Evolutionary conservation across 352 stramenopile species (phyloP).

Genomic region (Globisporangium polare): DNA sequence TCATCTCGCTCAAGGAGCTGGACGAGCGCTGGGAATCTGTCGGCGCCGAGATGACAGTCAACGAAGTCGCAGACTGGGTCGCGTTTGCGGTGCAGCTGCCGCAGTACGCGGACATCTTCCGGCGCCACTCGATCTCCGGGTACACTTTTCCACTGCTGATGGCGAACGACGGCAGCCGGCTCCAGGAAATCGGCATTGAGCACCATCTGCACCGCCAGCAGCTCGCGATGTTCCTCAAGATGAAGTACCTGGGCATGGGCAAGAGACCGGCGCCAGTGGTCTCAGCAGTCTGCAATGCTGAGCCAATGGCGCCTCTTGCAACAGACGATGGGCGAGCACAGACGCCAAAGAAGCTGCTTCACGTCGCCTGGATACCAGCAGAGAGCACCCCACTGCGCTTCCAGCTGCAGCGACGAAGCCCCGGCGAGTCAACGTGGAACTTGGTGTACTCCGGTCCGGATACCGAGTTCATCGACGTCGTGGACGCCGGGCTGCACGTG

Average conservation of each 20-base stretch:
- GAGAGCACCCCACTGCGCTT: slow-evolving; percentile 53
- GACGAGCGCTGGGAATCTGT: slow-evolving; percentile 78
- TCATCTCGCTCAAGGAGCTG: slow-evolving; percentile 81
- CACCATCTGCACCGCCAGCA: slow-evolving; percentile 75
- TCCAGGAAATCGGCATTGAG: slow-evolving; percentile 70
- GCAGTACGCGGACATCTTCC: slow-evolving; percentile 79
- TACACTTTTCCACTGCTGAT: slow-evolving; percentile 87
- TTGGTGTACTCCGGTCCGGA: slow-evolving; percentile 61
- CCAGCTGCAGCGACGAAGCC: slow-evolving; percentile 65
- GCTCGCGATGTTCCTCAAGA: slow-evolving; percentile 77
- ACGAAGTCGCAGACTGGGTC: slow-evolving; percentile 80
- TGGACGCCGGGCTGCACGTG: slow-evolving; percentile 46
- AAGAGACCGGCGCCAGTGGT: slow-evolving; percentile 46
- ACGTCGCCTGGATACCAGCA: slow-evolving; percentile 51
- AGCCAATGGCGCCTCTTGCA: slow-evolving; percentile 2
- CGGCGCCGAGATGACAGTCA: slow-evolving; percentile 83
- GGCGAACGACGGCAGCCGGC: slow-evolving; percentile 66
- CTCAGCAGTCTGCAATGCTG: slow-evolving; percentile 33
- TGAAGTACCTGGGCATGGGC: slow-evolving; percentile 79
- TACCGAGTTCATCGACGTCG: slow-evolving; percentile 67
- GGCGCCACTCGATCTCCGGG: slow-evolving; percentile 73
- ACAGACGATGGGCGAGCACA: background rate
- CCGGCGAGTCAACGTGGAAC: slow-evolving; percentile 51
- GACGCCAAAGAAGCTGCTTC: slow-evolving; percentile 36
- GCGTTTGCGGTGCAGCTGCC: slow-evolving; percentile 74